Conservation (phyloP, 2,329 filamentous ascomycete genomes). For the Phyllosticta ampelicida region DNA sequence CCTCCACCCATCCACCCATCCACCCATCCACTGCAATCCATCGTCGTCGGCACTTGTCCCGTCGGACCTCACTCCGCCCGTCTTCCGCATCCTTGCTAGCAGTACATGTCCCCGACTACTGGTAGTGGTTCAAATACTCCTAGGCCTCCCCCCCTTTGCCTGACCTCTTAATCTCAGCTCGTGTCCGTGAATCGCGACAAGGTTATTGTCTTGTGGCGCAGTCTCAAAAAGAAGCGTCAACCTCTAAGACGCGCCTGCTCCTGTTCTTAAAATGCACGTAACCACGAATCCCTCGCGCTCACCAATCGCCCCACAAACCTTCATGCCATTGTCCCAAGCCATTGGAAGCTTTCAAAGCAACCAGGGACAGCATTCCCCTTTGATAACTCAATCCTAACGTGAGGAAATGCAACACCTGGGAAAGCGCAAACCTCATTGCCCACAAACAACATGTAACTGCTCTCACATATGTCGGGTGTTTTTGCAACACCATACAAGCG, state of each 20-base stretch:
- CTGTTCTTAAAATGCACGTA: not conserved
- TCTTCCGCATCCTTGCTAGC: not conserved
- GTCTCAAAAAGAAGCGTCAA: not conserved
- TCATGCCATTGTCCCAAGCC: too few relatives aligned
- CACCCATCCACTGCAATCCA: too few relatives aligned
- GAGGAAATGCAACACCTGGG: too few relatives aligned
- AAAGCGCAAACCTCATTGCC: too few relatives aligned
- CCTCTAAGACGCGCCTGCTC: not conserved
- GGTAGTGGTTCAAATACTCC: not conserved
- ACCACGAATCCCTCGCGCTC: not conserved
- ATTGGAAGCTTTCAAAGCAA: too few relatives aligned
- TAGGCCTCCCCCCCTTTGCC: not conserved
- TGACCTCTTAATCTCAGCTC: not conserved
- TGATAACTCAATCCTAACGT: too few relatives aligned
- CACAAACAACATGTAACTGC: too few relatives aligned
- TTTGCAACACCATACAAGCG: too few relatives aligned
- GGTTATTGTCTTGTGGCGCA: not conserved
- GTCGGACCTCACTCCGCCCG: not conserved
- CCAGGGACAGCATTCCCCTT: too few relatives aligned
- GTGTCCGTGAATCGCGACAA: not conserved
- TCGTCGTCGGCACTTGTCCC: not conserved
- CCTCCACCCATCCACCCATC: too few relatives aligned
- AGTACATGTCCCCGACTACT: not conserved
- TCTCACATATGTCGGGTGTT: too few relatives aligned
- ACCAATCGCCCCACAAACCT: too few relatives aligned